Evolutionary conservation across 176 grass and related monocot genomes (phyloP).

Genomic region (Ensete ventricosum): DNA sequence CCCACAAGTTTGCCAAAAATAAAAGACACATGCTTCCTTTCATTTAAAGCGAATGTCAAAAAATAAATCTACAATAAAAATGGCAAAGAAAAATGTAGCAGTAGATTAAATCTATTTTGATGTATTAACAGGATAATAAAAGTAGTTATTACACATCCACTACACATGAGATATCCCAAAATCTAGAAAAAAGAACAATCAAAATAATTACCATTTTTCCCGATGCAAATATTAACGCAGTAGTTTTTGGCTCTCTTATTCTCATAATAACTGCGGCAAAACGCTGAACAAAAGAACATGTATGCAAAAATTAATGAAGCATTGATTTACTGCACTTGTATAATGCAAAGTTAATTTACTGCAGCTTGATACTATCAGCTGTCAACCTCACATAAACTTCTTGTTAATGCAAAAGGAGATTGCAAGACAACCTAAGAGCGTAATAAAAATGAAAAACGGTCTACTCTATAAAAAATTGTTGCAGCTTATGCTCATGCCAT

Average conservation of each 20-base stretch:
- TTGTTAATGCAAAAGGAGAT: no score
- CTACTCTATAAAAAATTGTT: background rate
- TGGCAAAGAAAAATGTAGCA: background rate
- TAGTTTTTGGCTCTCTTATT: constrained; percentile 84
- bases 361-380: no score
- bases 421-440: background rate
- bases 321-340: background rate
- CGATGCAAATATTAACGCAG: constrained; percentile 79
- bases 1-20: background rate
- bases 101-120: no score
- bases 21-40: background rate
- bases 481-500: background rate
- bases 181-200: background rate
- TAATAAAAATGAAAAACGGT: background rate
- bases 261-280: constrained; percentile 88
- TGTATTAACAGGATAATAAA: no score
- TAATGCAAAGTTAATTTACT: no score
- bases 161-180: background rate
- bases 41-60: background rate
- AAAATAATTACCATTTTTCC: constrained; percentile 63
- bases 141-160: no score
- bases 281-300: constrained; percentile 32
- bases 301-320: constrained; percentile 14
- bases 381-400: no score
- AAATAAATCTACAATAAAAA: background rate